These are phyloP conservation scores for Naganishia vishniacii DNA, from an alignment of 768 basidiomycete species.

Conservation along the genomic window DNA sequence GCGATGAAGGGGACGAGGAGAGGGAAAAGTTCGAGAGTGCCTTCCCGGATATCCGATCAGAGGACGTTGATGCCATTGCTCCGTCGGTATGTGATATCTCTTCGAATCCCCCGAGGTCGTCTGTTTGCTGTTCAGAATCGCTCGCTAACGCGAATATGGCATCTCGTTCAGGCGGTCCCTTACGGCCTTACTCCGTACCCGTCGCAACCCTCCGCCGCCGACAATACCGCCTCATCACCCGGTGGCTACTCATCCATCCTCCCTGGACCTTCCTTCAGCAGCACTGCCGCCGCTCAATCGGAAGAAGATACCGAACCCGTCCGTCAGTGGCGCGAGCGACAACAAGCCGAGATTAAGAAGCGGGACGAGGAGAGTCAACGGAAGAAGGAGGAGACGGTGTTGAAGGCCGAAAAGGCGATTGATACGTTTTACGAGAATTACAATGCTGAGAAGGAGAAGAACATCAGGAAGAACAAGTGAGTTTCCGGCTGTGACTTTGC, in stretches of 20 bases:
- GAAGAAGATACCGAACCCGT: constrained; percentile 46
- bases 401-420: constrained; percentile 57
- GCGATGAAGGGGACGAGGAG: constrained; percentile 36
- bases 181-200: constrained; percentile 47
- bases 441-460: constrained; percentile 77
- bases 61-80: constrained; percentile 38
- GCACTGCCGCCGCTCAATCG: constrained; percentile 19
- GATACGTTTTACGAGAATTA: constrained; percentile 52
- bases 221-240: constrained; percentile 26
- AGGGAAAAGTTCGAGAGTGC: constrained; percentile 44
- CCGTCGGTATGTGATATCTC: constrained; percentile 32
- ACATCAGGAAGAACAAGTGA: constrained; percentile 93
- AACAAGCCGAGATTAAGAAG: constrained; percentile 71
- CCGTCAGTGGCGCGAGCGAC: constrained; percentile 83
- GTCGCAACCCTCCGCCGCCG: constrained; percentile 30
- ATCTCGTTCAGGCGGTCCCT: constrained; percentile 27
- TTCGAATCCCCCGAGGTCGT: no score
- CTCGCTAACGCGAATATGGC: no score
- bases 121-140: no score
- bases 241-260: constrained; percentile 36
- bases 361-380: constrained; percentile 75
- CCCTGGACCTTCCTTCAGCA: constrained; percentile 40
- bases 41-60: constrained; percentile 42
- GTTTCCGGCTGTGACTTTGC: constrained; percentile 43
- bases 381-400: constrained; percentile 73